phyloP scores from a whole-genome alignment of 352 stramenopile genomes.

The Globisporangium spinosum region DNA sequence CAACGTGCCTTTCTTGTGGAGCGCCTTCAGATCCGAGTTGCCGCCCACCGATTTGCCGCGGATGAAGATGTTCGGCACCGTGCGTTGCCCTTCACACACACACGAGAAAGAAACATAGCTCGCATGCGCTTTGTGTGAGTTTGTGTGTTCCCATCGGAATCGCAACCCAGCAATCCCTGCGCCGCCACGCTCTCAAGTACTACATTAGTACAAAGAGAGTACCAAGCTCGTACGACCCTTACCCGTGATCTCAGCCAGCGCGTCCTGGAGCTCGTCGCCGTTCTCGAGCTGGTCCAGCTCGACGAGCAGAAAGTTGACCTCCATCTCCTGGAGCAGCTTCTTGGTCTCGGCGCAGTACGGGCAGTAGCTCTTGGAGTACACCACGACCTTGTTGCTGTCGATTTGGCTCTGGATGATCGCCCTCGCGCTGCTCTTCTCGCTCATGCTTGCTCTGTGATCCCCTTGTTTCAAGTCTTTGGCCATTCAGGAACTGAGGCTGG shows the following conservation, averaged over 20 bases:
- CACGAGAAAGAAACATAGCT: background rate
- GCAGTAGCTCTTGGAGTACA: slow-evolving; percentile 95
- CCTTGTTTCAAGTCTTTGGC: background rate
- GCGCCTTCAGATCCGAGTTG: slow-evolving; percentile 92
- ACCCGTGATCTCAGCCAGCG: slow-evolving; percentile 59
- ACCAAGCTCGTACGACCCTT: background rate
- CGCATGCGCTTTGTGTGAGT: background rate
- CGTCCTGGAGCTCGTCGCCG: slow-evolving; percentile 56
- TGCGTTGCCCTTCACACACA: slow-evolving; percentile 63
- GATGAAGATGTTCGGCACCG: slow-evolving; percentile 98
- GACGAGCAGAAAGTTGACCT: slow-evolving; percentile 49
- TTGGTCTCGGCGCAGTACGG: slow-evolving; percentile 90
- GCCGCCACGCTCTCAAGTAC: background rate
- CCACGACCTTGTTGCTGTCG: slow-evolving; percentile 21
- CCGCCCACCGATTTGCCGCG: slow-evolving; percentile 92
- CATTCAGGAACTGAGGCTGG: background rate
- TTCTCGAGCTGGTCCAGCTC: slow-evolving; percentile 55
- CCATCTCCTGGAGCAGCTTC: slow-evolving; percentile 48
- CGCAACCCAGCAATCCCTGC: background rate
- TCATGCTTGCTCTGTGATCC: background rate
- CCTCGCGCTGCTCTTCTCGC: background rate
- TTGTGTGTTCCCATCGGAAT: background rate
- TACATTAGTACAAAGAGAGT: background rate
- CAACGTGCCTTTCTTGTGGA: slow-evolving; percentile 78
- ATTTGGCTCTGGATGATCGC: background rate